Base-by-base conservation (phyloP, 495 filamentous ascomycete genomes). In the Beverwykella pulmonaria region DNA sequence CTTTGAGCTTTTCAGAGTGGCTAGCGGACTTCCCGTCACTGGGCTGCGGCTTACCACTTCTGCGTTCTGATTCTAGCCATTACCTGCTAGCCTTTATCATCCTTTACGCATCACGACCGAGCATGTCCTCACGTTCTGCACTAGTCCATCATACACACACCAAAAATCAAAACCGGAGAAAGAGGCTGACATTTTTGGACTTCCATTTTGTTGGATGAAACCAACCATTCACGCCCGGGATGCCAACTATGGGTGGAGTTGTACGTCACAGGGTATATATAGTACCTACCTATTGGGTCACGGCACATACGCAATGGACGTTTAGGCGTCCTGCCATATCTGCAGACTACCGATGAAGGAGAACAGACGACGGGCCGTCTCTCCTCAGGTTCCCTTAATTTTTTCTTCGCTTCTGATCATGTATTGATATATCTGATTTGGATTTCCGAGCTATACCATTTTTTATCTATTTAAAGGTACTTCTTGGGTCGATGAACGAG, bases 1-100 rank as follows among this genome's bases (percentile, higher is more conserved):
- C 7, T 70, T 67, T 27, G 77, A 79, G 55, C 71, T 79, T 10
- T 79, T 63, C 53, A 63, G 60, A 25, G 63, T 68, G 65, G 65
- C 59, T 2, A 68, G 59, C 46, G 65, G 65, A 0, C 23, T 68
- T 20, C 65, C 65, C 2, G 59, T 68, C 9, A 50, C 48, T 25
- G 20, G 20, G 15, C 48, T 50, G 6, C 6, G 15, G 48, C 20
- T 5, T 15, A 10, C 48, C 25, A 44, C 39, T 12, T 44, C 39
- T 14, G 39, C 39, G 2, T 44, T 9, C 39, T 44, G 15, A 44
- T 9, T n/a, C 3, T 10, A n/a, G 39, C 2, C 39, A n/a, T 44
- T n/a, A 14, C 17, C 17, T 9, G 17, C 39, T 9, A 44, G 2
- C 12, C 17, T n/a, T 44, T n/a, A 10, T 44, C 17, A 44, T 12